A percentile compares a stretch with the other conserved stretches of the same genome.
These are phyloP conservation scores for Claviceps capensis DNA, from an alignment of 2,329 filamentous ascomycete genomes.

Conservation along the genomic window DNA sequence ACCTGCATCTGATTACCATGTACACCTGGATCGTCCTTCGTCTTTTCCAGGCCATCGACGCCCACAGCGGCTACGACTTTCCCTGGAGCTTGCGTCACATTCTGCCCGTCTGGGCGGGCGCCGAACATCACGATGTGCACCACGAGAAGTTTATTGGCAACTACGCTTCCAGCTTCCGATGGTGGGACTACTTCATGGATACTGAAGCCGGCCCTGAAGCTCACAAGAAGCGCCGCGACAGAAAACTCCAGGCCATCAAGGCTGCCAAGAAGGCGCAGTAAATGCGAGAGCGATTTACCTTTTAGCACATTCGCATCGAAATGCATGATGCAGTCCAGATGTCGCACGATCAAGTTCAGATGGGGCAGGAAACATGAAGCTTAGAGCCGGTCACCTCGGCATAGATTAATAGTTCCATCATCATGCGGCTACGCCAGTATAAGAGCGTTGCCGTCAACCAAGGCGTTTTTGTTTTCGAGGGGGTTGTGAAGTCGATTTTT, in stretches of 20 bases:
- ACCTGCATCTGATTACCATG: constrained; percentile 95
- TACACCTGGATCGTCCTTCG: constrained; percentile 90
- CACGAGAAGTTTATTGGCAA: constrained; percentile 99
- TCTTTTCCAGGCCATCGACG: constrained; percentile 93
- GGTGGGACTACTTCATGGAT: constrained; percentile 93
- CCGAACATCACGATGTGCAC: constrained; percentile 90
- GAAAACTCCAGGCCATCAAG: constrained; percentile 50
- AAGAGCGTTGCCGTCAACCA: constrained; percentile 14
- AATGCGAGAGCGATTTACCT: constrained; percentile 8
- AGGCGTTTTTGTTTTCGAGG: constrained; percentile 13
- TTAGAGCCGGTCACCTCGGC: background rate
- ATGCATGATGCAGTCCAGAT: background rate
- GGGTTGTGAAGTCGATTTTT: constrained; percentile 7
- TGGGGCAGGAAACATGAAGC: background rate
- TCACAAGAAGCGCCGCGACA: constrained; percentile 68
- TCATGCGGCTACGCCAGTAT: constrained; percentile 9
- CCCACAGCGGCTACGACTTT: constrained; percentile 96
- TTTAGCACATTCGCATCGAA: background rate
- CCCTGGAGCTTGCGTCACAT: constrained; percentile 94
- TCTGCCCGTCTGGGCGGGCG: constrained; percentile 94
- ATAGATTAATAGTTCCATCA: constrained; percentile 7
- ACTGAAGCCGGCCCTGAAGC: constrained; percentile 88
- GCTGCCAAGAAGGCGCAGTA: constrained; percentile 54
- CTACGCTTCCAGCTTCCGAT: constrained; percentile 94
- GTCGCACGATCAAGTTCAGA: background rate